A percentile compares a stretch with the other conserved stretches of the same genome.
Conservation (phyloP, 148 eudicot genomes). For the Rhododendron kiyosumense region DNA sequence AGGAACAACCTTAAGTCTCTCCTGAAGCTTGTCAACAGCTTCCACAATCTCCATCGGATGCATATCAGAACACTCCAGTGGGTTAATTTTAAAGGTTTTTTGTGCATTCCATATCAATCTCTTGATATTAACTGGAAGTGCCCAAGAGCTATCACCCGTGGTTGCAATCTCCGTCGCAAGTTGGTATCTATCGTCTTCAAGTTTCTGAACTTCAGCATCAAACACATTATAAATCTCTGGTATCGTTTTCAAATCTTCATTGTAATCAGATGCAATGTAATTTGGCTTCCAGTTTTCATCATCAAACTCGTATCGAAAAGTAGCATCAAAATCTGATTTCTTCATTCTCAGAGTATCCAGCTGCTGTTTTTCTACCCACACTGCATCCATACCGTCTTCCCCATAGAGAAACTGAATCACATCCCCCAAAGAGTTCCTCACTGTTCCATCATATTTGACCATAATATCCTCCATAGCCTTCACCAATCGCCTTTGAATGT, state of each 20-base stretch:
- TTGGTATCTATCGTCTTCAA: constrained; percentile 70
- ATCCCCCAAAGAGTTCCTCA: constrained; percentile 90
- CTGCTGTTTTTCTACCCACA: constrained; percentile 91
- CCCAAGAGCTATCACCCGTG: constrained; percentile 89
- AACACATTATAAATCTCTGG: constrained; percentile 89
- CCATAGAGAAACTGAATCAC: constrained; percentile 97
- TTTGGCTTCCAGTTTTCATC: constrained; percentile 80
- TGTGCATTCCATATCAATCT: constrained; percentile 88
- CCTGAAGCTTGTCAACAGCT: constrained; percentile 96
- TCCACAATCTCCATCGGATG: constrained; percentile 97
- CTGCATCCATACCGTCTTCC: constrained; percentile 99
- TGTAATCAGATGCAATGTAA: constrained; percentile 77
- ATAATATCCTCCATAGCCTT: constrained; percentile 99
- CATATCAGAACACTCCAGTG: constrained; percentile 77
- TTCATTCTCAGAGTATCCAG: constrained; percentile 80
- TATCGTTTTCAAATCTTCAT: constrained; percentile 78
- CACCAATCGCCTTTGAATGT: constrained; percentile 89
- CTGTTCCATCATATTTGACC: constrained; percentile 99
- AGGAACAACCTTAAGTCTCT: constrained; percentile 83
- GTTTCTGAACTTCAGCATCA: constrained; percentile 87
- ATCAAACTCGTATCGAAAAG: constrained; percentile 65
- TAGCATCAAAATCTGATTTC: constrained; percentile 56
- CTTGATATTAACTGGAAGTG: constrained; percentile 84
- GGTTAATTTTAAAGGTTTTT: constrained; percentile 84
- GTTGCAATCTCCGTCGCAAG: constrained; percentile 89